Evolutionary conservation across 768 basidiomycete genomes (phyloP).

Genomic region (Hortiboletus flavorubellus): DNA sequence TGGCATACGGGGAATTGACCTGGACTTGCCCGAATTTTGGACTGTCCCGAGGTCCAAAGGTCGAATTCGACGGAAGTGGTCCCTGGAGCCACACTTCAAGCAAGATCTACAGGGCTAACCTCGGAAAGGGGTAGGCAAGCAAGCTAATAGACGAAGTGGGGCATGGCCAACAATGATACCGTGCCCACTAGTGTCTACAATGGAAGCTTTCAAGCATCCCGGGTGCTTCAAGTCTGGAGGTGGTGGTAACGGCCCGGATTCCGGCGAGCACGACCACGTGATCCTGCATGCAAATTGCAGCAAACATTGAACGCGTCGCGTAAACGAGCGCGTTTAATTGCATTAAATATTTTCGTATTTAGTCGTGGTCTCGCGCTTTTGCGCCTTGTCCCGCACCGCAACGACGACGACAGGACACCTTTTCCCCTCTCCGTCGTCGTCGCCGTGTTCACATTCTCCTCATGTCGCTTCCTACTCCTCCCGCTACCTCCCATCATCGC

Average conservation of each 20-base stretch:
- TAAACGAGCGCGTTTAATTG: slow-evolving; percentile 40
- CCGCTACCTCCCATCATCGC: slow-evolving; percentile 51
- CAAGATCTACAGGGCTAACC: slow-evolving; percentile 2
- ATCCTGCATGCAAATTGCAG: slow-evolving; percentile 9
- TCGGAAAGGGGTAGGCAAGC: slow-evolving; percentile 9
- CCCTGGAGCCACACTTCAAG: slow-evolving; percentile 29
- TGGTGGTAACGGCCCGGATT: background rate
- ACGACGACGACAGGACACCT: slow-evolving; percentile 15
- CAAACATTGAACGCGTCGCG: slow-evolving; percentile 40
- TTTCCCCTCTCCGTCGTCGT: slow-evolving; percentile 6
- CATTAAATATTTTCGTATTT: slow-evolving; percentile 28
- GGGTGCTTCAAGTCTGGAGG: no score
- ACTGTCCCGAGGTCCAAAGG: background rate
- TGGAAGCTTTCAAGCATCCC: no score
- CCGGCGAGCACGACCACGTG: slow-evolving; percentile 15
- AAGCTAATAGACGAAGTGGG: background rate
- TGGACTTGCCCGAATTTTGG: slow-evolving; percentile 27
- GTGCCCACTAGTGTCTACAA: no score
- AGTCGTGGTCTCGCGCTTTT: slow-evolving; percentile 6
- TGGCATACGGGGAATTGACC: slow-evolving; percentile 27
- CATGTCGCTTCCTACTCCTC: slow-evolving; percentile 60
- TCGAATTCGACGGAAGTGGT: slow-evolving; percentile 2
- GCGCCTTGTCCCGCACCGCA: slow-evolving; percentile 10
- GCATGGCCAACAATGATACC: no score
- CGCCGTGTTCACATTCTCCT: slow-evolving; percentile 4